Percentiles rank a stretch among this genome's conserved stretches.
Evolutionary conservation across 2,329 filamentous ascomycete species (phyloP).

Genomic region (Scopulariopsis brevicaulis): DNA sequence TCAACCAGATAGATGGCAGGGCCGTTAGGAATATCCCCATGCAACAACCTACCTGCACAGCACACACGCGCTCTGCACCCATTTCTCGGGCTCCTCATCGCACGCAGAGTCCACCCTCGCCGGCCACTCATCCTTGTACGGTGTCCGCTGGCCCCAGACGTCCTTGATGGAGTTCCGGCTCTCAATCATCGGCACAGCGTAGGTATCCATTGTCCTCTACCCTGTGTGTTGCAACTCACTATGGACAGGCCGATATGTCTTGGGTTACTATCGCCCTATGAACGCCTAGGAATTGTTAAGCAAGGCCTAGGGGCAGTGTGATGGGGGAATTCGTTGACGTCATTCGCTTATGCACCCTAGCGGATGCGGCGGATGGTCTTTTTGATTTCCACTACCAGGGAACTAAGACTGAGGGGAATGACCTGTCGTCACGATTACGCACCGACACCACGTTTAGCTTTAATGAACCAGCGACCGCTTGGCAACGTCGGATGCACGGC

Average conservation of each 20-base stretch:
- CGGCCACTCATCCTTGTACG: slow-evolving; percentile 22
- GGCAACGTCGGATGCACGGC: no score
- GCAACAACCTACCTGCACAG: slow-evolving; percentile 18
- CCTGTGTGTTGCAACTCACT: no score
- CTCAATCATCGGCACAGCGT: slow-evolving; percentile 1
- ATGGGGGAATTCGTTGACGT: background rate
- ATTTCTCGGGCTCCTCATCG: slow-evolving; percentile 21
- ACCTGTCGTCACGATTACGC: background rate
- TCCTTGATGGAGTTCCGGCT: slow-evolving; percentile 18
- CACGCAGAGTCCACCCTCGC: slow-evolving; percentile 15
- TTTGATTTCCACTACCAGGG: no score
- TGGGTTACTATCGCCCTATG: no score
- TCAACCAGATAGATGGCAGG: no score
- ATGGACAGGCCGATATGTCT: no score
- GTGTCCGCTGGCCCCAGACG: slow-evolving; percentile 18
- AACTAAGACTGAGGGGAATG: no score
- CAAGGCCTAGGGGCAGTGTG: no score
- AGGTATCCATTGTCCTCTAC: background rate
- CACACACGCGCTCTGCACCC: slow-evolving; percentile 25
- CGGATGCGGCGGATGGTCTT: no score
- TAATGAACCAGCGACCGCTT: no score
- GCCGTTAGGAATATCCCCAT: background rate
- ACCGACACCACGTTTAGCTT: background rate
- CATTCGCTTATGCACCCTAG: background rate
- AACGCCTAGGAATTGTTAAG: no score